Evolutionary conservation across 495 filamentous ascomycete species (phyloP).

Genomic region (Diplogelasinospora grovesii): DNA sequence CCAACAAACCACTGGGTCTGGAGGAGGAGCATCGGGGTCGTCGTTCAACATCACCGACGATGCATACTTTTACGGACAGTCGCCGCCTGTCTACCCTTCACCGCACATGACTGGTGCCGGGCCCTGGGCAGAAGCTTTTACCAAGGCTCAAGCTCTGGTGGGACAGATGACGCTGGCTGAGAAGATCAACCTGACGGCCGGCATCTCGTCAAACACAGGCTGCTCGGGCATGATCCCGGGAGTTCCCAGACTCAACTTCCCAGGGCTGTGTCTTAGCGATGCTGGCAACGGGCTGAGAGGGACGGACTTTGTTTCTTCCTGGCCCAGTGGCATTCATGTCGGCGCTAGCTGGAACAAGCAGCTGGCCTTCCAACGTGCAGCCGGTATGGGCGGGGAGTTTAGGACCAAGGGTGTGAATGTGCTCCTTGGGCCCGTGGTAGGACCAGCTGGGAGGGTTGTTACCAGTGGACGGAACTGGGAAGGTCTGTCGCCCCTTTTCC

Average conservation of each 20-base stretch:
- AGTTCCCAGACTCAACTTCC: conserved; percentile 51
- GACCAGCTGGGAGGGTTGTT: conserved; percentile 46
- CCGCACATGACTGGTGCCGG: conserved; percentile 37
- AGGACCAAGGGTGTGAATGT: conserved; percentile 59
- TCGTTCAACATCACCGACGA: conserved; percentile 34
- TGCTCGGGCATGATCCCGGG: conserved; percentile 48
- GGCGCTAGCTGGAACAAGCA: conserved; percentile 53
- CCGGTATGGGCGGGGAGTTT: conserved; percentile 53
- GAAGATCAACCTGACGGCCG: conserved; percentile 53
- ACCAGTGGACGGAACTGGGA: conserved; percentile 55
- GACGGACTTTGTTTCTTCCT: conserved; percentile 56
- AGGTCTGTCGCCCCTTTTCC: conserved; percentile 14
- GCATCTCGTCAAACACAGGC: conserved; percentile 32
- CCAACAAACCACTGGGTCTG: not conserved
- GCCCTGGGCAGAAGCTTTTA: conserved; percentile 43
- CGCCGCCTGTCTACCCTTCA: conserved; percentile 56
- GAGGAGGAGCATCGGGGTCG: not conserved
- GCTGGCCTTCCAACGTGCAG: conserved; percentile 42
- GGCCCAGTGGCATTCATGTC: conserved; percentile 50
- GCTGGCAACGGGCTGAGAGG: conserved; percentile 54
- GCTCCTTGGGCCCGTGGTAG: conserved; percentile 58
- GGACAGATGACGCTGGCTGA: conserved; percentile 52
- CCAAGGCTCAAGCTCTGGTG: conserved; percentile 49
- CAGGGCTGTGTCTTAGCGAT: conserved; percentile 58
- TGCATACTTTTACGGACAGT: conserved; percentile 49